phyloP scores from a whole-genome alignment of 805 yeast species.

The Novakomyces olei region DNA sequence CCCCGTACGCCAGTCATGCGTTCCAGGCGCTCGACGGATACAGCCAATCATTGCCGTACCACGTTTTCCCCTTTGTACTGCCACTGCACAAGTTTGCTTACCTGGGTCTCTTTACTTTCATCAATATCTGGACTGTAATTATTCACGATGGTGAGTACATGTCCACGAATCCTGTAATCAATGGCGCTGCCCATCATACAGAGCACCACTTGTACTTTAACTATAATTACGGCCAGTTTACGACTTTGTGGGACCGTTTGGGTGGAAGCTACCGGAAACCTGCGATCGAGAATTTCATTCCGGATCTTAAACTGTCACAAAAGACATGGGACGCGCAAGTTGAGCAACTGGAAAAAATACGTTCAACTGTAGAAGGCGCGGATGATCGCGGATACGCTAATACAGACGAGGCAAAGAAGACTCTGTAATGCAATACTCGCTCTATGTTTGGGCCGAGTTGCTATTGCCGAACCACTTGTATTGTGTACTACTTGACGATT shows the following conservation, averaged over 20 bases:
- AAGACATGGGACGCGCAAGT: conserved; percentile 51
- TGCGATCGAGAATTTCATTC: conserved; percentile 63
- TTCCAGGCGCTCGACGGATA: conserved; percentile 98
- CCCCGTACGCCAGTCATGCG: conserved; percentile 95
- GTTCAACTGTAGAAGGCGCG: conserved; percentile 58
- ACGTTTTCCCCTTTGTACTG: conserved; percentile 71
- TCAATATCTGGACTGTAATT: conserved; percentile 96
- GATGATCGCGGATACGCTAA: conserved; percentile 8
- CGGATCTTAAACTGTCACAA: conserved; percentile 31
- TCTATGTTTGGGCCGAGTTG: too few species aligned
- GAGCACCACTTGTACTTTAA: conserved; percentile 91
- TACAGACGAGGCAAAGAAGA: not conserved
- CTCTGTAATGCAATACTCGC: too few species aligned
- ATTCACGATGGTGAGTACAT: conserved; percentile 94
- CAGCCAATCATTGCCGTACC: conserved; percentile 67
- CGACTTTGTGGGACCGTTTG: conserved; percentile 92
- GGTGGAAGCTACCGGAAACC: conserved; percentile 89
- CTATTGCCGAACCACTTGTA: too few species aligned
- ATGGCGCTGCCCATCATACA: conserved; percentile 97
- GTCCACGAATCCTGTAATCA: conserved; percentile 79
- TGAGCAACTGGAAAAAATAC: conserved; percentile 53
- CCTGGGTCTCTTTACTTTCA: conserved; percentile 63
- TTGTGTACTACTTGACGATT: too few species aligned
- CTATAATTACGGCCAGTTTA: conserved; percentile 95
- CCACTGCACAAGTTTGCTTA: conserved; percentile 80